phyloP scores from a whole-genome alignment of 805 yeast species.

The Peterozyma xylosa region DNA sequence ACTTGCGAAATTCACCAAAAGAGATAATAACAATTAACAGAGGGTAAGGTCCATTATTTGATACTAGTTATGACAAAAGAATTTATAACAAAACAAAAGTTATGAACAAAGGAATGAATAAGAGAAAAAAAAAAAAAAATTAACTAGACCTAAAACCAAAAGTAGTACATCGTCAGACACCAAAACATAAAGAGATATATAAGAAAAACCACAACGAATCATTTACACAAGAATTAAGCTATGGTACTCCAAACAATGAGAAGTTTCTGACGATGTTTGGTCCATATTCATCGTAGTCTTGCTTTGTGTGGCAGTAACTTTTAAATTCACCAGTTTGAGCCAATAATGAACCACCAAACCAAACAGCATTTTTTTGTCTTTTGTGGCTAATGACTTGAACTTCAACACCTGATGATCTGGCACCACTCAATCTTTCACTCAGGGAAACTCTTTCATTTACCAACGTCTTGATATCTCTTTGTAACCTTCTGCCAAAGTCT shows the following conservation, averaged over 20 bases:
- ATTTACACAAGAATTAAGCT: slow-evolving; percentile 9
- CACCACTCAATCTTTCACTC: slow-evolving; percentile 70
- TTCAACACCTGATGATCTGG: slow-evolving; percentile 86
- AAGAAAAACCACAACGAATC: no score
- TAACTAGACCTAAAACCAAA: no score
- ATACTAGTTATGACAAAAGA: no score
- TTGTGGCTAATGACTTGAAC: slow-evolving; percentile 96
- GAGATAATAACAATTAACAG: no score
- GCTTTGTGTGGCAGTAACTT: slow-evolving; percentile 93
- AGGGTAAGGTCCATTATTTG: no score
- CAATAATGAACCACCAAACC: slow-evolving; percentile 97
- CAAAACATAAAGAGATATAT: no score
- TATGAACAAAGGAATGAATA: no score
- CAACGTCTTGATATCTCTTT: slow-evolving; percentile 82
- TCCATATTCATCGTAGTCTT: slow-evolving; percentile 96
- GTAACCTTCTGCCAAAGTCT: slow-evolving; percentile 95
- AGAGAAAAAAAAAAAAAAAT: no score
- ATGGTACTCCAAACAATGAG: slow-evolving; percentile 87
- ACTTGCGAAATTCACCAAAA: no score
- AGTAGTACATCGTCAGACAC: no score
- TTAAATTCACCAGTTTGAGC: slow-evolving; percentile 97
- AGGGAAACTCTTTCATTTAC: slow-evolving; percentile 83
- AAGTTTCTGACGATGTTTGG: slow-evolving; percentile 97
- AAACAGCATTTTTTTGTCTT: slow-evolving; percentile 96
- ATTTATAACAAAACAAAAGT: no score